Evolutionary conservation across 192 early-diverging fungal genomes (phyloP).

Genomic region (Coemansia sp.): DNA sequence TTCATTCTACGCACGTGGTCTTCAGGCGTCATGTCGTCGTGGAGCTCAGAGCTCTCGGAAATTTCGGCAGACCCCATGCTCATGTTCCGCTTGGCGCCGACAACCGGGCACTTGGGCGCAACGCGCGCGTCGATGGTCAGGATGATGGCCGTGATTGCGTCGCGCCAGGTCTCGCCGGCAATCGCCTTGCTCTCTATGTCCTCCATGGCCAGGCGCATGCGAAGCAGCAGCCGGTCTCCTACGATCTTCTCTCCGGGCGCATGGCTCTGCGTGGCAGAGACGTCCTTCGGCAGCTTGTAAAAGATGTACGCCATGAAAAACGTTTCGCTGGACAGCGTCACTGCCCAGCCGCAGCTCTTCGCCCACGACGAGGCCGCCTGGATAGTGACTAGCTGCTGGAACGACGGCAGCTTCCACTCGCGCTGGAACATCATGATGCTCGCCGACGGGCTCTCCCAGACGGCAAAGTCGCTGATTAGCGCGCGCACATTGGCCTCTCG

Average conservation of each 20-base stretch:
- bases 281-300: constrained; percentile 44
- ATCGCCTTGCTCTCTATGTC: constrained; percentile 40
- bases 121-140: constrained; percentile 49
- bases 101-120: constrained; percentile 29
- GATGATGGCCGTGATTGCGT: constrained; percentile 49
- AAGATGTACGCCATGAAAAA: constrained; percentile 53
- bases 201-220: constrained; percentile 53
- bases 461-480: constrained; percentile 50
- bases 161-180: constrained; percentile 48
- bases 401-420: constrained; percentile 55
- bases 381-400: constrained; percentile 47
- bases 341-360: constrained; percentile 42
- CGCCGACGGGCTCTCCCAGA: constrained; percentile 50
- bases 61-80: constrained; percentile 30
- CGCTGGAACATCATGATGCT: constrained; percentile 56
- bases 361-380: constrained; percentile 47
- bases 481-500: constrained; percentile 40
- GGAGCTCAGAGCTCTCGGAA: constrained; percentile 11
- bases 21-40: constrained; percentile 26
- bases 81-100: constrained; percentile 27
- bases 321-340: constrained; percentile 50
- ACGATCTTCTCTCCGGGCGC: constrained; percentile 31
- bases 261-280: constrained; percentile 19
- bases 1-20: constrained; percentile 51
- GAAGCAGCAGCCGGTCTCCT: constrained; percentile 50